phyloP scores from a whole-genome alignment of 2,329 filamentous ascomycete species.

The Myriosclerotinia curreyana region DNA sequence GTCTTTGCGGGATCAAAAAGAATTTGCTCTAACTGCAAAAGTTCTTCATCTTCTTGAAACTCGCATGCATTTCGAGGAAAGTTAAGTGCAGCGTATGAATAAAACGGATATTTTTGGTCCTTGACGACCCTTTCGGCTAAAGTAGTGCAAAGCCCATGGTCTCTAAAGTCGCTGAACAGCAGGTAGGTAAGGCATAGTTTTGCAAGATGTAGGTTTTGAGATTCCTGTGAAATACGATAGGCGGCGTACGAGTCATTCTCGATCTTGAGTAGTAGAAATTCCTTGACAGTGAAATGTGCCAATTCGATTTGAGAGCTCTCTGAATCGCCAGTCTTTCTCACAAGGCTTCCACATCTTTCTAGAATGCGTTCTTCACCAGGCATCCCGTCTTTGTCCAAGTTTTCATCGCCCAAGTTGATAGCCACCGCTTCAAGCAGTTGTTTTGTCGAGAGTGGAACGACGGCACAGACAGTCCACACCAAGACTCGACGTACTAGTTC shows the following conservation, averaged over 20 bases:
- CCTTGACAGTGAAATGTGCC: constrained; percentile 35
- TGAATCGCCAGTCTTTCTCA: constrained; percentile 22
- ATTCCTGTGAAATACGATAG: not conserved
- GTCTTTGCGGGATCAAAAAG: too few species aligned
- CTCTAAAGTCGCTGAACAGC: constrained; percentile 2
- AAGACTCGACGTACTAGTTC: constrained; percentile 28
- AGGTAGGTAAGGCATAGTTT: not conserved
- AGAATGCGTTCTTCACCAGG: constrained; percentile 29
- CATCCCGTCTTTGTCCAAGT: constrained; percentile 26
- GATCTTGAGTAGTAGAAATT: constrained; percentile 27
- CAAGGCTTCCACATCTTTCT: constrained; percentile 32
- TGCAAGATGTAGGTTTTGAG: not conserved
- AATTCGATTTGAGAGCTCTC: constrained; percentile 26
- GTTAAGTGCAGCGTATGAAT: too few species aligned
- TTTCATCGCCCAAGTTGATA: constrained; percentile 17
- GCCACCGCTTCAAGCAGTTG: constrained; percentile 27
- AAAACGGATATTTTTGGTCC: too few species aligned
- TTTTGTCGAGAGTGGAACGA: constrained; percentile 10
- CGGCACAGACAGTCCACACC: constrained; percentile 25
- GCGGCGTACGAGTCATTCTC: not conserved
- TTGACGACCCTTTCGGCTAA: too few species aligned
- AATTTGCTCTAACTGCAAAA: too few species aligned
- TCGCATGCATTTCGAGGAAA: too few species aligned
- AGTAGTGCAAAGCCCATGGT: too few species aligned
- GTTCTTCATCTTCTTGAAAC: too few species aligned